Base-by-base conservation (phyloP, 2,329 filamentous ascomycete species). In the Colletotrichum cordylinicola region DNA sequence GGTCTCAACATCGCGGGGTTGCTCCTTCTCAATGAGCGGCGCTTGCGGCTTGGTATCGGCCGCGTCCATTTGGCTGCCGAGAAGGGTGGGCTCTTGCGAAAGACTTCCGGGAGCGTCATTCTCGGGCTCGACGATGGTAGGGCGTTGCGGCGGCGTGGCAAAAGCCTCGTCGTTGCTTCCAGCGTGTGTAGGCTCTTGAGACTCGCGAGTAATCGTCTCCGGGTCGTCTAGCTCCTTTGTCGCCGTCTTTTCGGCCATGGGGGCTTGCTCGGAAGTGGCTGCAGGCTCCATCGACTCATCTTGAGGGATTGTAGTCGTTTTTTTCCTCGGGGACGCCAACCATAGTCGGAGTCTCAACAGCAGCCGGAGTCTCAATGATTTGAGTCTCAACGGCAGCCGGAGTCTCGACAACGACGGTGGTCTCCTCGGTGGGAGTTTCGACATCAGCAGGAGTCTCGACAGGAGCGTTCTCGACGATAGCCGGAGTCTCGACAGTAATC, bases 41-140 rank as follows among this genome's bases (percentile, higher is more conserved):
- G 77, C 77, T 72, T 78, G 67, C 8, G 62, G 27, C 60, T 62
- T 70, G 31, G 39, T 27, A 27, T 48, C 70, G 64, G 72, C 72
- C 56, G 39, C 68, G 48, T 72, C 64, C 21, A 16, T 48, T 66
- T 74, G 75, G 58, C 60, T 74, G 6, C 77, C 77, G 33, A 75
- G 58, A 24, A 71, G 21, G 13, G 58, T 62, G 7, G 60, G 67
- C 33, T 75, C 70, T 33, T 52, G 71, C 55, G 75, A 76, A 8
- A 70, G 35, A 35, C 60, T 52, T 60, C 64, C 67, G 48, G 33
- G 15, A 33, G 48, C 27, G 35, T 74, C 64, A 15, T 70, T 15
- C 39, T 48, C 58, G n/a, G 12, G 33, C 10, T 58, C 35, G 8
- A 37, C 31, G 15, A 16, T 21, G 18, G 27, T 18, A 31, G 58